Conservation (phyloP, 192 early-diverging fungal species). For the Thamnidium elegans region DNA sequence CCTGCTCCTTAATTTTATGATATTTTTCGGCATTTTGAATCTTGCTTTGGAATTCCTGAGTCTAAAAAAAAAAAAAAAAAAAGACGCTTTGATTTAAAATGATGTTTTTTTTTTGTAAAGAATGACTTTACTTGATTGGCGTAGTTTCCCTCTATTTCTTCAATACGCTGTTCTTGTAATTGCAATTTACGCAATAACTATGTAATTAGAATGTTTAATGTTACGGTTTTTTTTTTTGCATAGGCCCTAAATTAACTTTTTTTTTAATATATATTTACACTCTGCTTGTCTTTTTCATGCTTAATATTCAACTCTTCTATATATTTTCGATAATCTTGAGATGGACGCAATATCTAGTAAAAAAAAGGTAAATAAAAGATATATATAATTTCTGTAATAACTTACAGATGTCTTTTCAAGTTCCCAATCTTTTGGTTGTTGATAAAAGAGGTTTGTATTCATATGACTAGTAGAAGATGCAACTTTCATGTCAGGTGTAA, state of each 20-base stretch:
- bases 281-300: conserved; percentile 1
- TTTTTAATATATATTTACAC: not conserved
- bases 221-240: not conserved
- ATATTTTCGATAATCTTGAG: not conserved
- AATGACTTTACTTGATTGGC: conserved; percentile 7
- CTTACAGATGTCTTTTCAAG: conserved; percentile 18
- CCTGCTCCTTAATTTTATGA: conserved; percentile 5
- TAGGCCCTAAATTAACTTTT: not conserved
- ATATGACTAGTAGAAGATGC: not conserved
- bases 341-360: conserved; percentile 10
- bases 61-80: not conserved
- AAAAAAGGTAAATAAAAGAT: too few relatives aligned
- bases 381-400: not conserved
- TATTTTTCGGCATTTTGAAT: not conserved
- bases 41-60: not conserved
- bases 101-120: not conserved
- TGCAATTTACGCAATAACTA: conserved; percentile 23
- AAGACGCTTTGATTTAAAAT: not conserved
- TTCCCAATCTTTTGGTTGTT: conserved; percentile 18
- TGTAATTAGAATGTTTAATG: not conserved
- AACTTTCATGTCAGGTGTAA: not conserved
- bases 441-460: not conserved
- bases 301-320: not conserved
- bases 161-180: not conserved
- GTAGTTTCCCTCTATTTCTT: not conserved